phyloP scores from a whole-genome alignment of 495 filamentous ascomycete genomes.

The Tuber calosporum region DNA sequence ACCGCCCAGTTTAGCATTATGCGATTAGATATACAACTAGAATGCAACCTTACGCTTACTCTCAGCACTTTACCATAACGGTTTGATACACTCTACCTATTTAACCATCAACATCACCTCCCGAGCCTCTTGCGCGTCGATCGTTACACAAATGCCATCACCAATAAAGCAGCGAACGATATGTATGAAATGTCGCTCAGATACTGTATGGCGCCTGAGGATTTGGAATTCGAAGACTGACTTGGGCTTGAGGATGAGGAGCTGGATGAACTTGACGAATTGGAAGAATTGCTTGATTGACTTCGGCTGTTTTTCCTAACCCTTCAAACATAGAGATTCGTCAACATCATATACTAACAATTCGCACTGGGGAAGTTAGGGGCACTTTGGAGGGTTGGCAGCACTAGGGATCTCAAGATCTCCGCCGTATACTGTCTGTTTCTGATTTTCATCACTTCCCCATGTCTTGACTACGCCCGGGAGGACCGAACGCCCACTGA shows the following conservation, averaged over 20 bases:
- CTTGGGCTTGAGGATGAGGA: not conserved
- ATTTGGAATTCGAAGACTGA: not conserved
- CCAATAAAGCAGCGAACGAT: not conserved
- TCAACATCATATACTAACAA: not conserved
- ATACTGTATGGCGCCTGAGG: not conserved
- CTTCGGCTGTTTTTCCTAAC: not conserved
- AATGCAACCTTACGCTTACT: not conserved
- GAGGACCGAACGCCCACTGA: conserved; percentile 45
- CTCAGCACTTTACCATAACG: not conserved
- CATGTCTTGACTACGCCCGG: conserved; percentile 44
- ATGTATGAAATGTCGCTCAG: not conserved
- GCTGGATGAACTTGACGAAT: not conserved
- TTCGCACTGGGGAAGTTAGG: not conserved
- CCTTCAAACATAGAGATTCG: not conserved
- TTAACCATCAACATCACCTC: not conserved
- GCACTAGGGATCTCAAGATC: conserved; percentile 46
- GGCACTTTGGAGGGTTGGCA: conserved; percentile 43
- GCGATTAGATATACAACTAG: not conserved
- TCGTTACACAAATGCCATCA: not conserved
- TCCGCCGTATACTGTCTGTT: conserved; percentile 44
- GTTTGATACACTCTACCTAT: not conserved
- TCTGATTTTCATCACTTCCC: conserved; percentile 32
- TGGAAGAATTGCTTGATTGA: not conserved
- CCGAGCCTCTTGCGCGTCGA: not conserved
- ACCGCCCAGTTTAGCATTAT: not conserved